Percentiles rank a stretch among this genome's conserved stretches.
These are phyloP conservation scores for Pseudonectria foliicola DNA, from an alignment of 2,329 filamentous ascomycete genomes.

Conservation along the genomic window DNA sequence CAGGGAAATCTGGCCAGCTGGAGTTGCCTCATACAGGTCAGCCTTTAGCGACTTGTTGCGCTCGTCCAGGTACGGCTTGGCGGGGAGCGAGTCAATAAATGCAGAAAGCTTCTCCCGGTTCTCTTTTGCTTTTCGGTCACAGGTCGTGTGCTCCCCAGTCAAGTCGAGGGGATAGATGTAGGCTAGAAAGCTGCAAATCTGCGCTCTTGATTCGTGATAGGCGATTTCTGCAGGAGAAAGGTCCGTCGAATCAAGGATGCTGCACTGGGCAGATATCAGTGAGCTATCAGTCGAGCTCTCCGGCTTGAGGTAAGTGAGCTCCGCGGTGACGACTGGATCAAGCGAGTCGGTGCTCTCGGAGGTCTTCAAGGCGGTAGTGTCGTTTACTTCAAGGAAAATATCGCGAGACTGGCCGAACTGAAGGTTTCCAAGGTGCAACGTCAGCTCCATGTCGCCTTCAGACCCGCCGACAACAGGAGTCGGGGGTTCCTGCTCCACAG, in stretches of 20 bases:
- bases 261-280: slow-evolving; percentile 6
- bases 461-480: slow-evolving; percentile 4
- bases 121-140: slow-evolving; percentile 5
- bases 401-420: slow-evolving; percentile 57
- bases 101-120: slow-evolving; percentile 21
- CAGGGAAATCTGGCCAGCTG: slow-evolving; percentile 43
- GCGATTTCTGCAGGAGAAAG: slow-evolving; percentile 31
- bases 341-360: slow-evolving; percentile 1
- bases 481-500: slow-evolving; percentile 29
- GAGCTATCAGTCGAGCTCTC: not conserved
- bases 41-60: slow-evolving; percentile 39
- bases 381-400: slow-evolving; percentile 37
- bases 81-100: slow-evolving; percentile 30
- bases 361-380: slow-evolving; percentile 8
- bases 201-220: slow-evolving; percentile 46
- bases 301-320: slow-evolving; percentile 28
- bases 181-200: slow-evolving; percentile 43
- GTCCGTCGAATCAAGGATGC: slow-evolving; percentile 11
- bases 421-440: slow-evolving; percentile 41
- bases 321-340: slow-evolving; percentile 24
- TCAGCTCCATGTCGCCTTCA: slow-evolving; percentile 22
- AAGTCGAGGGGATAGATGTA: slow-evolving; percentile 32
- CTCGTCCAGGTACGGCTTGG: slow-evolving; percentile 27
- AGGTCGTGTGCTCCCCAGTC: slow-evolving; percentile 25
- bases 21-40: slow-evolving; percentile 38